Conservation (phyloP, 106 monocot genomes). For the Dendrobium huoshanense region DNA sequence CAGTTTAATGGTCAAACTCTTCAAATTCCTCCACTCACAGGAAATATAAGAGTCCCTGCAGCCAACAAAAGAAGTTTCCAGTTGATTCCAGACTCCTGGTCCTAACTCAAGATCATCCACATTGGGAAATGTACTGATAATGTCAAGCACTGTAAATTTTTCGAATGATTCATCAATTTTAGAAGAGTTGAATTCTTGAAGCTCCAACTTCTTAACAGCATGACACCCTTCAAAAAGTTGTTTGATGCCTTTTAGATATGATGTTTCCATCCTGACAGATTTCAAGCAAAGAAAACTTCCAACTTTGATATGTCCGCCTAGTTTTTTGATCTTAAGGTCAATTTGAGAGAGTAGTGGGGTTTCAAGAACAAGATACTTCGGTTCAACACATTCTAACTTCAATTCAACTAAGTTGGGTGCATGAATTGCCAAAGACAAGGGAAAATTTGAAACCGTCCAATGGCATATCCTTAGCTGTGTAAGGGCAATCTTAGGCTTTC, state of each 20-base stretch:
- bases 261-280: slow-evolving; percentile 24
- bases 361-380: slow-evolving; percentile 26
- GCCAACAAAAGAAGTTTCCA: slow-evolving; percentile 9
- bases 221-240: slow-evolving; percentile 11
- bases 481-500: slow-evolving; percentile 37
- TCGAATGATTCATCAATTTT: slow-evolving; percentile 6
- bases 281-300: slow-evolving; percentile 13
- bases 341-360: slow-evolving; percentile 30
- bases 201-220: slow-evolving; percentile 20
- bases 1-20: slow-evolving; percentile 24
- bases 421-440: slow-evolving; percentile 24
- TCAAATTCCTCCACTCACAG: slow-evolving; percentile 12
- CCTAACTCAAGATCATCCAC: slow-evolving; percentile 25
- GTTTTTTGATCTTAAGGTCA: slow-evolving; percentile 26
- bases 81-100: slow-evolving; percentile 20
- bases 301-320: background rate
- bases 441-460: slow-evolving; percentile 47
- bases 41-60: background rate
- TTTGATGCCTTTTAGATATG: slow-evolving; percentile 17
- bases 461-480: slow-evolving; percentile 22
- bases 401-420: slow-evolving; percentile 40
- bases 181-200: slow-evolving; percentile 9
- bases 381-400: slow-evolving; percentile 41
- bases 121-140: slow-evolving; percentile 20
- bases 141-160: slow-evolving; percentile 3